These are phyloP conservation scores for Colletotrichum noveboracense DNA, from an alignment of 2,329 filamentous ascomycete genomes.

Conservation along the genomic window DNA sequence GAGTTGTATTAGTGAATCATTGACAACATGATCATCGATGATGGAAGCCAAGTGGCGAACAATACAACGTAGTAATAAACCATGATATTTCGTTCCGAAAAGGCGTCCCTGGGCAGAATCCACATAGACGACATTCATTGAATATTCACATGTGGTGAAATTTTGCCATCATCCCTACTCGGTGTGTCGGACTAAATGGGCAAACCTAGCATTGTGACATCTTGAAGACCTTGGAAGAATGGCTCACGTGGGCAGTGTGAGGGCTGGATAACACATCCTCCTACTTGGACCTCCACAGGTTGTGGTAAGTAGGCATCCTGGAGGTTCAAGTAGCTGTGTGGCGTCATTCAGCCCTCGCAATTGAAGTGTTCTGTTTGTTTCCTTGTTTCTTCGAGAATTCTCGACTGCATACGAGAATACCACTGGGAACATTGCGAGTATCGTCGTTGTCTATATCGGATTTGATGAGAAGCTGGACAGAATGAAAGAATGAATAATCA, in stretches of 20 bases:
- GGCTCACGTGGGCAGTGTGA: neutral
- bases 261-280: no score
- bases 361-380: neutral
- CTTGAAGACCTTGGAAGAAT: neutral
- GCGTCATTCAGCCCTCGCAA: no score
- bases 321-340: no score
- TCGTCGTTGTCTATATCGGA: neutral
- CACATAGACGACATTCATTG: neutral
- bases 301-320: no score
- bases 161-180: neutral
- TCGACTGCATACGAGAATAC: rapidly evolving
- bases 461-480: neutral
- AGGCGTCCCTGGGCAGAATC: neutral
- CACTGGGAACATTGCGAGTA: neutral
- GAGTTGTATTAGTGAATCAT: neutral
- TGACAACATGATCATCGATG: neutral
- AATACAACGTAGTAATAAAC: neutral
- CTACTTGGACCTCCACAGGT: no score
- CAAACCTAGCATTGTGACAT: neutral
- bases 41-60: neutral
- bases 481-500: neutral
- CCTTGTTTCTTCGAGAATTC: neutral
- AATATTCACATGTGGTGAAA: neutral
- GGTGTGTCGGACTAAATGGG: neutral
- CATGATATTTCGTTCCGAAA: no score